phyloP scores from a whole-genome alignment of 1,284 basidiomycete genomes.

The Ganoderma multipileum region DNA sequence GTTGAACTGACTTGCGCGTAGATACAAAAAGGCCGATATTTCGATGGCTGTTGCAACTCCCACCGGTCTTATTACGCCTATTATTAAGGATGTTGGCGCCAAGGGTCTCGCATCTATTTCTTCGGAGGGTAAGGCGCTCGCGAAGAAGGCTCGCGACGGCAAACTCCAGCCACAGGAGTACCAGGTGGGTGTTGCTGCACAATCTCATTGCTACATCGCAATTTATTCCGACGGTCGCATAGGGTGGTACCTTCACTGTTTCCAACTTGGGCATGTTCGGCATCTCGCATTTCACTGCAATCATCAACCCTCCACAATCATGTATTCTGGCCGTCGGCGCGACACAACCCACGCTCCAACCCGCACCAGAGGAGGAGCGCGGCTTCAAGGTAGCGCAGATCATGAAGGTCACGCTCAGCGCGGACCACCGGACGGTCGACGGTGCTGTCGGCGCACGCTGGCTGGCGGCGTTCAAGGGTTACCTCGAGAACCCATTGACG shows the following conservation, averaged over 20 bases:
- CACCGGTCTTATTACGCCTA: slow-evolving; percentile 96
- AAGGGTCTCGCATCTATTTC: slow-evolving; percentile 96
- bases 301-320: slow-evolving; percentile 99
- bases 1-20: slow-evolving; percentile 40
- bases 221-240: slow-evolving; percentile 12
- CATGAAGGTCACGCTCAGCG: slow-evolving; percentile 97
- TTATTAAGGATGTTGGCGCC: slow-evolving; percentile 91
- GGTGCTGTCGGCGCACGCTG: slow-evolving; percentile 92
- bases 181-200: slow-evolving; percentile 62
- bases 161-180: slow-evolving; percentile 97
- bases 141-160: slow-evolving; percentile 94
- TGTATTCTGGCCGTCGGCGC: slow-evolving; percentile 97
- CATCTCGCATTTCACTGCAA: slow-evolving; percentile 95
- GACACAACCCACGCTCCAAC: slow-evolving; percentile 88
- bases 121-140: slow-evolving; percentile 90
- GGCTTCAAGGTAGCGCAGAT: slow-evolving; percentile 92
- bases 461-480: slow-evolving; percentile 95
- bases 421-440: slow-evolving; percentile 95
- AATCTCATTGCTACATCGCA: neutral
- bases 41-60: slow-evolving; percentile 97
- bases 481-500: slow-evolving; percentile 95
- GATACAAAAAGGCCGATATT: slow-evolving; percentile 97
- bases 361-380: slow-evolving; percentile 88
- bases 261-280: slow-evolving; percentile 99
- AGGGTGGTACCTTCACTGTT: slow-evolving; percentile 99